These are phyloP conservation scores for Dactylonectria macrodidyma DNA, from an alignment of 2,329 filamentous ascomycete species.

Conservation along the genomic window DNA sequence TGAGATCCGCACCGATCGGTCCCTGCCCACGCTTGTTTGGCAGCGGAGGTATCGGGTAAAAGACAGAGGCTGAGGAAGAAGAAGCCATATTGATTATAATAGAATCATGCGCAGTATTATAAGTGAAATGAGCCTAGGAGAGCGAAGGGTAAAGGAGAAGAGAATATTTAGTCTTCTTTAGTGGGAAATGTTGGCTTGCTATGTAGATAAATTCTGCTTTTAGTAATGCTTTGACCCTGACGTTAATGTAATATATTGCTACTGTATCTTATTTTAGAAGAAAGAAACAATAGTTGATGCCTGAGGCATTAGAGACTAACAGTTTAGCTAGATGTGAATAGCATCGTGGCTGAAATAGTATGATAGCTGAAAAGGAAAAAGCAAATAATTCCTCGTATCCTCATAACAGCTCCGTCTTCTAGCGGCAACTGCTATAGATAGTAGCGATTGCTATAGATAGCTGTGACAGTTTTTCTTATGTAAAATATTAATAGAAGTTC, in stretches of 20 bases:
- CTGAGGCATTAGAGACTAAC: neutral
- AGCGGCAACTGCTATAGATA: neutral
- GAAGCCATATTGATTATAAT: neutral
- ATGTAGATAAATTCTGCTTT: neutral
- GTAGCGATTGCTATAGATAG: neutral
- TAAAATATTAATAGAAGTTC: too few relatives aligned
- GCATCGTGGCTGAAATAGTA: neutral
- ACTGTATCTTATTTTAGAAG: neutral
- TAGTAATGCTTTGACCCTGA: neutral
- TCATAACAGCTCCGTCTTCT: neutral
- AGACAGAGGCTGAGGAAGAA: neutral
- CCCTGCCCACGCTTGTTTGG: neutral
- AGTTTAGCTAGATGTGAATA: neutral
- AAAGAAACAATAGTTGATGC: neutral
- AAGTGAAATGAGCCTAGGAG: neutral
- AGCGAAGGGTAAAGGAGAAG: neutral
- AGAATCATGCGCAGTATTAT: neutral
- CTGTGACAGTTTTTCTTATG: too few relatives aligned
- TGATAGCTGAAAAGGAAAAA: neutral
- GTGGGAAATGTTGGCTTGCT: neutral
- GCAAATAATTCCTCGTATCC: too few relatives aligned
- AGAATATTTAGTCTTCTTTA: too few relatives aligned
- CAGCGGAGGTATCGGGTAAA: neutral
- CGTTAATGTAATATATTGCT: neutral
- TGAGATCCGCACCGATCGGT: neutral